Percentiles rank a stretch among this genome's conserved stretches.
Conservation (phyloP, 2,329 filamentous ascomycete genomes). For the Emydomyces testavorans region DNA sequence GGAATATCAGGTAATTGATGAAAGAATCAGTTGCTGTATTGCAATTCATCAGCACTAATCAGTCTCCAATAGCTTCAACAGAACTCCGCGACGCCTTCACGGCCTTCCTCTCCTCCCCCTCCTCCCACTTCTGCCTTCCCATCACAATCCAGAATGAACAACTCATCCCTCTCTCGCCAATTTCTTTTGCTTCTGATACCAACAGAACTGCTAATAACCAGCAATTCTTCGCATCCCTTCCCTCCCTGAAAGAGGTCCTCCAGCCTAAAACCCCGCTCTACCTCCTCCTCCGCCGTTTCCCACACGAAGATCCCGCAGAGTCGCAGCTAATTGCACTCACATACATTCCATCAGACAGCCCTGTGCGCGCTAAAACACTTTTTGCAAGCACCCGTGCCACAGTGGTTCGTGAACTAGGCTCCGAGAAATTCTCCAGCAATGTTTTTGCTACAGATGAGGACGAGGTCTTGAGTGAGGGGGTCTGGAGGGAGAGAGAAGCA, state of each 20-base stretch:
- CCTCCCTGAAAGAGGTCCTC: slow-evolving; percentile 41
- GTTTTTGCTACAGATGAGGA: slow-evolving; percentile 49
- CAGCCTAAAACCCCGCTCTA: slow-evolving; percentile 47
- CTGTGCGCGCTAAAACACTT: slow-evolving; percentile 54
- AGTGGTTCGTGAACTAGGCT: slow-evolving; percentile 48
- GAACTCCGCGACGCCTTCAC: slow-evolving; percentile 39
- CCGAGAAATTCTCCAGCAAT: slow-evolving; percentile 48
- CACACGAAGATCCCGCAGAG: slow-evolving; percentile 23
- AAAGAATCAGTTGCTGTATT: slow-evolving; percentile 1
- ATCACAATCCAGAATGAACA: slow-evolving; percentile 37
- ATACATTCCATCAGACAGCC: slow-evolving; percentile 52
- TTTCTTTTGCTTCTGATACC: slow-evolving; percentile 29
- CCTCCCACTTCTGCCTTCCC: slow-evolving; percentile 36
- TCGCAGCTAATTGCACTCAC: slow-evolving; percentile 42
- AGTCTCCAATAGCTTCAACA: slow-evolving; percentile 31
- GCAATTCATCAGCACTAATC: slow-evolving; percentile 6
- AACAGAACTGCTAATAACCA: slow-evolving; percentile 22
- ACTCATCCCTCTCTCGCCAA: slow-evolving; percentile 31
- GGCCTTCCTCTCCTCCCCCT: slow-evolving; percentile 30
- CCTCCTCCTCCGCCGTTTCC: slow-evolving; percentile 45
- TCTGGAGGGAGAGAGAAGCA: slow-evolving; percentile 44
- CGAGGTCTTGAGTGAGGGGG: slow-evolving; percentile 45
- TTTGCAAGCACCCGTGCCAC: slow-evolving; percentile 54
- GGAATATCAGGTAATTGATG: slow-evolving; percentile 35
- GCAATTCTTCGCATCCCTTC: slow-evolving; percentile 42